phyloP scores from a whole-genome alignment of 306 rosid species.

The Mucuna pruriens region DNA sequence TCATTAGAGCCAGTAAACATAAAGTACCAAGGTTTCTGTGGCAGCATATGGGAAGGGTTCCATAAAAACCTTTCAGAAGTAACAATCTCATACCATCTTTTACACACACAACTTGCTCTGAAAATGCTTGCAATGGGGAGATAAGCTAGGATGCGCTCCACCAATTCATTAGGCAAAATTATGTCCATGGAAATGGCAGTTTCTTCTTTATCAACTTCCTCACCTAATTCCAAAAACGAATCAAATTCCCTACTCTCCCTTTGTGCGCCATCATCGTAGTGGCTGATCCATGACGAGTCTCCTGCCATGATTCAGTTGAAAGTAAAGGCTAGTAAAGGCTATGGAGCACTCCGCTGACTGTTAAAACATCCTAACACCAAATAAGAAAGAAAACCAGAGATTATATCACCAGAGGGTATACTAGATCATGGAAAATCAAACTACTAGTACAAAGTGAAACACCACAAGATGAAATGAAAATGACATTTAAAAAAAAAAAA shows the following conservation, averaged over 20 bases:
- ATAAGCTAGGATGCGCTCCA: conserved; percentile 86
- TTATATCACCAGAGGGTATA: conserved; percentile 17
- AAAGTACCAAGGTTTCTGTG: conserved; percentile 94
- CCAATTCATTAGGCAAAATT: conserved; percentile 80
- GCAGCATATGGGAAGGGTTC: conserved; percentile 57
- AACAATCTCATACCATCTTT: conserved; percentile 82
- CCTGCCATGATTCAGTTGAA: conserved; percentile 65
- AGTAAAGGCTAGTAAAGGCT: conserved; percentile 51
- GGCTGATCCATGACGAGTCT: conserved; percentile 78
- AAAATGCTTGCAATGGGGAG: conserved; percentile 87
- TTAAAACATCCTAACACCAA: conserved; percentile 15
- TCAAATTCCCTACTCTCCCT: conserved; percentile 55
- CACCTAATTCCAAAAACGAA: conserved; percentile 58
- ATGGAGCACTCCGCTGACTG: neutral
- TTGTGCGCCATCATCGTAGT: conserved; percentile 51
- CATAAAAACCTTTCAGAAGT: conserved; percentile 71
- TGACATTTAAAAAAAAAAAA: neutral
- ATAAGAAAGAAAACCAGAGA: conserved; percentile 17
- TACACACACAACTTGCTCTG: conserved; percentile 83
- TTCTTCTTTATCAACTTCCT: conserved; percentile 68
- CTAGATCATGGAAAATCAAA: conserved; percentile 23
- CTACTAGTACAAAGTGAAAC: neutral
- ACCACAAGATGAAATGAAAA: conserved; percentile 18
- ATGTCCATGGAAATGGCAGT: conserved; percentile 58
- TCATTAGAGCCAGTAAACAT: conserved; percentile 89